Conservation (phyloP, 495 filamentous ascomycete genomes). For the Penicillium longicatenatum region DNA sequence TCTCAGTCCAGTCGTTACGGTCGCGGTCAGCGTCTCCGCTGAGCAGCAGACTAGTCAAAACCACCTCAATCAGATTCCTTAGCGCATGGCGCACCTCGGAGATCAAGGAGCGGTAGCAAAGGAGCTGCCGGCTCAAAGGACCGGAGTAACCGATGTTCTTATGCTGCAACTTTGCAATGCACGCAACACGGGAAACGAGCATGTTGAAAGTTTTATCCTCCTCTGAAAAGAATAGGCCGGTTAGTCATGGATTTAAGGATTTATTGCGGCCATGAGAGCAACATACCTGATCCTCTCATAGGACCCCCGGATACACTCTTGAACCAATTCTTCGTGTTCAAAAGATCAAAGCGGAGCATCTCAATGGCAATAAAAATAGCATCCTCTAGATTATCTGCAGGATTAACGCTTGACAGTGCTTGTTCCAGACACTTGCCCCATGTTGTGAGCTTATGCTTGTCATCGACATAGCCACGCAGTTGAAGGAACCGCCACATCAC, state of each 20-base stretch:
- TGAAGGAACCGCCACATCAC: conserved; percentile 86
- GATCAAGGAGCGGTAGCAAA: conserved; percentile 83
- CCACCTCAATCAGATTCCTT: conserved; percentile 81
- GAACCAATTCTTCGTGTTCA: conserved; percentile 67
- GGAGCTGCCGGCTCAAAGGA: conserved; percentile 84
- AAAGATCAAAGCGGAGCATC: conserved; percentile 70
- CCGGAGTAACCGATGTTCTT: conserved; percentile 89
- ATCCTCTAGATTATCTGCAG: conserved; percentile 58
- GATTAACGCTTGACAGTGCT: conserved; percentile 62
- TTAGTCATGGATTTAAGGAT: not conserved
- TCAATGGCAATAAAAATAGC: conserved; percentile 77
- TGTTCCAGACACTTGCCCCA: conserved; percentile 82
- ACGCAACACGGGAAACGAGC: conserved; percentile 82
- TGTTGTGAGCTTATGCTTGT: conserved; percentile 74
- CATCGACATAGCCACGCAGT: conserved; percentile 79
- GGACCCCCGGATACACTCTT: conserved; percentile 60
- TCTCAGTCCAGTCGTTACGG: conserved; percentile 65
- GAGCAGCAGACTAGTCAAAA: conserved; percentile 75
- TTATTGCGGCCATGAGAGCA: not conserved
- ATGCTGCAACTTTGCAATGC: conserved; percentile 78
- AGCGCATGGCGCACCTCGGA: conserved; percentile 74
- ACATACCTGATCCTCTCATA: conserved; percentile 57
- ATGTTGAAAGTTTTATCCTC: conserved; percentile 69
- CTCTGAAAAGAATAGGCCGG: conserved; percentile 35
- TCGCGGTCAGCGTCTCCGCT: conserved; percentile 74